Evolutionary conservation across 768 basidiomycete species (phyloP).

Genomic region (Neoboletus brunneissimus): DNA sequence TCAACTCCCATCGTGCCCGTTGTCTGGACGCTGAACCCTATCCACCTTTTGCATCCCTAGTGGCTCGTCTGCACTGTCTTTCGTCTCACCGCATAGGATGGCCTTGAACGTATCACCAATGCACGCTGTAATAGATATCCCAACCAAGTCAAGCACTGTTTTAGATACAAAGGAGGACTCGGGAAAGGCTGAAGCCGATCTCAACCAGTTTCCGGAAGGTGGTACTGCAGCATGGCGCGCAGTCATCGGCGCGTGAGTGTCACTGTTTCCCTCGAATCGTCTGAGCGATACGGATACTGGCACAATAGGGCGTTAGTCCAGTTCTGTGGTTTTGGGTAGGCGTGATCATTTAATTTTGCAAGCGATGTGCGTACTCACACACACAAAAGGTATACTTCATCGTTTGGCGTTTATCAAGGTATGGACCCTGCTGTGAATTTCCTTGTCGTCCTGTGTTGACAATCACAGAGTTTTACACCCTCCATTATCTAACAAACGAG

Average conservation of each 20-base stretch:
- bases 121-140: background rate
- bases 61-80: too few species aligned
- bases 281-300: background rate
- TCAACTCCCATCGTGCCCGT: too few species aligned
- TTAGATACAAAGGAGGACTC: slow-evolving; percentile 1
- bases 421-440: background rate
- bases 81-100: slow-evolving; percentile 1
- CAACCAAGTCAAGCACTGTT: background rate
- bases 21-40: background rate
- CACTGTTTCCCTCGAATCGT: background rate
- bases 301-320: slow-evolving; percentile 29
- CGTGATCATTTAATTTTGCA: background rate
- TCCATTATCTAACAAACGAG: slow-evolving; percentile 33
- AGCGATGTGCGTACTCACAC: background rate
- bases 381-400: slow-evolving; percentile 28
- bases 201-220: slow-evolving; percentile 29
- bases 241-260: slow-evolving; percentile 23
- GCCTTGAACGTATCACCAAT: background rate
- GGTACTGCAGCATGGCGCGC: slow-evolving; percentile 26
- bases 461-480: slow-evolving; percentile 37
- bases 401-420: slow-evolving; percentile 45
- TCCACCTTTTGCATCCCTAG: background rate
- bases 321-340: slow-evolving; percentile 35
- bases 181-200: background rate
- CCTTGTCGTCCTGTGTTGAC: background rate